Evolutionary conservation across 2,329 filamentous ascomycete genomes (phyloP).

Genomic region (Aspergillus sp.): DNA sequence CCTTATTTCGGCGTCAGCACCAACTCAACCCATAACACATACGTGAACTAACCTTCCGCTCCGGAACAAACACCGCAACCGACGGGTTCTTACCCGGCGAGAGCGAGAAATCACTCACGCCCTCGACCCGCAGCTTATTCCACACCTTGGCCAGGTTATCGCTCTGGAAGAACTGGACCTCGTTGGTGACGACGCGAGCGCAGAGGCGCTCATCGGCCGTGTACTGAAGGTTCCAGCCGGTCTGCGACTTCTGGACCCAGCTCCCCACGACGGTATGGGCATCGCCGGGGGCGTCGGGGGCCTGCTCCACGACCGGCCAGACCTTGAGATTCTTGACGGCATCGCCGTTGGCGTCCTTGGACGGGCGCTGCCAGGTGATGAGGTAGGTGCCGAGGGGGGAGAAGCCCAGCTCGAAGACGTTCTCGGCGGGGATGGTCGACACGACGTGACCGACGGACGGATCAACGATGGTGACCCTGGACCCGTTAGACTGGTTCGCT

Average conservation of each 20-base stretch:
- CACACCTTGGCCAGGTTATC: constrained; percentile 81
- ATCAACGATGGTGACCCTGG: constrained; percentile 78
- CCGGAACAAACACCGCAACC: constrained; percentile 91
- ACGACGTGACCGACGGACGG: constrained; percentile 72
- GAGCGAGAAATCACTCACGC: constrained; percentile 83
- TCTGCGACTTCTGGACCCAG: constrained; percentile 95
- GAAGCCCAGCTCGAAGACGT: constrained; percentile 93
- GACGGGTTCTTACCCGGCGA: constrained; percentile 87
- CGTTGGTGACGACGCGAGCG: constrained; percentile 90
- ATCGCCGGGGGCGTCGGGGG: constrained; percentile 49
- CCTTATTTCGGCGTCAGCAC: constrained; percentile 50
- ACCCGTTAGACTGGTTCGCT: neutral
- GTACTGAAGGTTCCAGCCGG: constrained; percentile 96
- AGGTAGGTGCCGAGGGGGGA: constrained; percentile 89
- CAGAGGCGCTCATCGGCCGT: constrained; percentile 91
- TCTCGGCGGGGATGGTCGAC: constrained; percentile 71
- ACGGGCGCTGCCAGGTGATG: constrained; percentile 93
- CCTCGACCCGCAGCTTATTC: constrained; percentile 94
- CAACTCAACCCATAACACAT: no score
- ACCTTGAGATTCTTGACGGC: constrained; percentile 96
- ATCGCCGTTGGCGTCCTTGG: constrained; percentile 90
- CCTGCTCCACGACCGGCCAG: constrained; percentile 79
- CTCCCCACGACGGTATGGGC: constrained; percentile 73
- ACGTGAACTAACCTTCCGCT: constrained; percentile 82
- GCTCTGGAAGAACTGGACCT: constrained; percentile 95